These are phyloP conservation scores for Hanseniaspora singularis DNA, from an alignment of 805 yeast species.

Conservation along the genomic window DNA sequence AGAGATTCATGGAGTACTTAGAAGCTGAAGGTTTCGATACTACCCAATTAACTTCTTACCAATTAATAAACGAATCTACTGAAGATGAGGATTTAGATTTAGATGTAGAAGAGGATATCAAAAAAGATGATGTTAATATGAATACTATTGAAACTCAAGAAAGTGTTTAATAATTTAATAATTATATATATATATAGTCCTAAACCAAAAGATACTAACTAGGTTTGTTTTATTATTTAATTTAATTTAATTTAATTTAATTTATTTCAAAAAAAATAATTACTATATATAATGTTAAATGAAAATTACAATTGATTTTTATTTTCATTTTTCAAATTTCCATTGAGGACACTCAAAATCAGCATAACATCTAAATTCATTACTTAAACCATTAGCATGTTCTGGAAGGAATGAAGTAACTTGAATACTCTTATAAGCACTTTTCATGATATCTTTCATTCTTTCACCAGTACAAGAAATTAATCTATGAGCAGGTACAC, in stretches of 20 bases:
- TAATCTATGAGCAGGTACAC: slow-evolving; percentile 37
- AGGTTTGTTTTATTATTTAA: not conserved
- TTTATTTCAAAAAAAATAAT: not conserved
- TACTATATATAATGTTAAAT: not conserved
- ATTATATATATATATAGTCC: not conserved
- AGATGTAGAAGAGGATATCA: not conserved
- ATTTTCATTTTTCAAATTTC: no score
- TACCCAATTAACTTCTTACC: slow-evolving; percentile 2
- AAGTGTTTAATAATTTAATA: not conserved
- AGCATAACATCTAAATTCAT: slow-evolving; percentile 81
- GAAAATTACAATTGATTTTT: no score
- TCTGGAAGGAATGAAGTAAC: slow-evolving; percentile 64
- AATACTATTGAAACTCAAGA: slow-evolving; percentile 2
- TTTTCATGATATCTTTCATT: slow-evolving; percentile 52
- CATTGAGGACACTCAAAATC: slow-evolving; percentile 57
- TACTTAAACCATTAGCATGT: slow-evolving; percentile 74
- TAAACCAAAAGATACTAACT: not conserved
- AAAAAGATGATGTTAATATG: slow-evolving; percentile 10
- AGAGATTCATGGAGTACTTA: slow-evolving; percentile 54
- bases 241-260: not conserved
- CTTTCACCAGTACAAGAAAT: slow-evolving; percentile 86
- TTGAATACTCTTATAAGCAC: slow-evolving; percentile 50
- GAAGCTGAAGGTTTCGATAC: slow-evolving; percentile 58
- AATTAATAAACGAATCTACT: not conserved
- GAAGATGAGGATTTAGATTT: not conserved